A percentile compares a stretch with the other conserved stretches of the same genome.
These are phyloP conservation scores for Fusarium phyllophilum DNA, from an alignment of 2,329 filamentous ascomycete genomes.

Conservation along the genomic window DNA sequence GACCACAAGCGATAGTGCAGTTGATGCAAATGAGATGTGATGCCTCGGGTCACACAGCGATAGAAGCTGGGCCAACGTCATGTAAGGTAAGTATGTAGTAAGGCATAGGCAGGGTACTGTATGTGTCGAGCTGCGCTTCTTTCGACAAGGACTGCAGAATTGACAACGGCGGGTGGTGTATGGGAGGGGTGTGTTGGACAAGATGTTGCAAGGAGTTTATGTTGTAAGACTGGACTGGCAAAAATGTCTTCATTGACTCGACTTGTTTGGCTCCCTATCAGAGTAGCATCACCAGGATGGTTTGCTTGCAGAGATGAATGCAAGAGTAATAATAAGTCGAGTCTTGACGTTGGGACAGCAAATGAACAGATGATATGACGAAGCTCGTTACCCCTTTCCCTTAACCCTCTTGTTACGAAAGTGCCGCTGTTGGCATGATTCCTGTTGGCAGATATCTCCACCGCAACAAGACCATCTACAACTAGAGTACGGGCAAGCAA, in stretches of 20 bases:
- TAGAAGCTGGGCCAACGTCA: constrained; percentile 30
- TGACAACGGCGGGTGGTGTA: constrained; percentile 7
- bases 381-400: constrained; percentile 16
- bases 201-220: constrained; percentile 34
- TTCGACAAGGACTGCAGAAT: constrained; percentile 16
- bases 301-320: constrained; percentile 16
- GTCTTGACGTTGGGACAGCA: constrained; percentile 3
- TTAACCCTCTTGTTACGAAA: constrained; percentile 20
- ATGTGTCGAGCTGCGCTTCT: constrained; percentile 5
- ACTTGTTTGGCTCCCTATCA: constrained; percentile 22
- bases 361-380: constrained; percentile 18
- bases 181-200: constrained; percentile 28
- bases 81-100: constrained; percentile 20
- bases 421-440: constrained; percentile 33
- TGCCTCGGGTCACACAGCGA: constrained; percentile 31
- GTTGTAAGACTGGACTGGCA: constrained; percentile 17
- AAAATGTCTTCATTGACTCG: background rate
- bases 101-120: background rate
- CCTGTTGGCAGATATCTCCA: constrained; percentile 33
- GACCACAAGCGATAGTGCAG: constrained; percentile 11
- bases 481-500: constrained; percentile 23
- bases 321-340: background rate
- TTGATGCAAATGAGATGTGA: constrained; percentile 34
- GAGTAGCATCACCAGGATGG: constrained; percentile 27
- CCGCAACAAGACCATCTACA: constrained; percentile 36